Evolutionary conservation across 1,284 basidiomycete species (phyloP).

Genomic region (Sphagnurus paluster): DNA sequence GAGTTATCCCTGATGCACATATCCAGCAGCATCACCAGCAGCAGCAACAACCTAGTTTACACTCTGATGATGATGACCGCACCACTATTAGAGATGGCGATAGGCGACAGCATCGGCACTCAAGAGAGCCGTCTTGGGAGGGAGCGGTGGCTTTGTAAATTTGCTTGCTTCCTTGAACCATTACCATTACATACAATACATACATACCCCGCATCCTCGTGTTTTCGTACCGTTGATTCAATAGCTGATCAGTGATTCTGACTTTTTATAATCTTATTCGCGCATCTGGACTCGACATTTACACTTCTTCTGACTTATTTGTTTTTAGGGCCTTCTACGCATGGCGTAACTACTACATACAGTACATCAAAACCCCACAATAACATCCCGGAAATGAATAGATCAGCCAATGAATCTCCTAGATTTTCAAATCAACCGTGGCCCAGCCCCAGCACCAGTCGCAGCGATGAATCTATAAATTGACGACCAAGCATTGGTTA

Average conservation of each 20-base stretch:
- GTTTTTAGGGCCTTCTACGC: slow-evolving; percentile 18
- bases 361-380: slow-evolving; percentile 25
- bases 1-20: slow-evolving; percentile 18
- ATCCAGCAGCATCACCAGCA: slow-evolving; percentile 5
- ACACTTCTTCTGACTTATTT: slow-evolving; percentile 20
- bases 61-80: slow-evolving; percentile 15
- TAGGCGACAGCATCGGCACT: slow-evolving; percentile 13
- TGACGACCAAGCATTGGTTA: too few species aligned
- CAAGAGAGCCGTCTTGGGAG: slow-evolving; percentile 17
- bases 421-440: too few species aligned
- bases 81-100: slow-evolving; percentile 11
- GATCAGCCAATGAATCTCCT: too few species aligned
- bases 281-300: slow-evolving; percentile 30
- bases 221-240: too few species aligned
- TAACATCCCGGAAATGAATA: slow-evolving; percentile 11
- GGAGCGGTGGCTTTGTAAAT: slow-evolving; percentile 16
- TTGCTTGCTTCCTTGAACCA: not conserved
- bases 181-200: not conserved
- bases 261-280: slow-evolving; percentile 19
- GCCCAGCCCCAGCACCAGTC: too few species aligned
- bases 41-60: slow-evolving; percentile 13
- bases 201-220: slow-evolving; percentile 11
- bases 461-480: too few species aligned
- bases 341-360: slow-evolving; percentile 7
- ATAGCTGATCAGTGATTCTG: too few species aligned